These are phyloP conservation scores for Psilocybe mexicana DNA, from an alignment of 1,284 basidiomycete genomes.

Conservation along the genomic window DNA sequence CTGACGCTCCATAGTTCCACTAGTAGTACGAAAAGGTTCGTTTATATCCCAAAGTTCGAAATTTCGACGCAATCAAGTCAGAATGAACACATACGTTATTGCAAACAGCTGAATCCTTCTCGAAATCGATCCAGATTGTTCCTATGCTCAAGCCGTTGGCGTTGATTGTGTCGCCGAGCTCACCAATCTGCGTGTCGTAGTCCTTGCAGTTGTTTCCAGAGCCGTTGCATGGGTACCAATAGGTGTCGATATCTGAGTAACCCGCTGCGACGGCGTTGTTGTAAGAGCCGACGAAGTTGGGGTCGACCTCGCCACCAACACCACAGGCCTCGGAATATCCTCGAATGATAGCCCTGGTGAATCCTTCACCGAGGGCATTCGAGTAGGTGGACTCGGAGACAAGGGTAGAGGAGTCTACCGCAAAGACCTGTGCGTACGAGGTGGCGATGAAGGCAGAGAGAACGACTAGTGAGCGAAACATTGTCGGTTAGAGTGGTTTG, in stretches of 20 bases:
- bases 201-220: slow-evolving; percentile 25
- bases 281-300: slow-evolving; percentile 27
- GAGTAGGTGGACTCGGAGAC: slow-evolving; percentile 22
- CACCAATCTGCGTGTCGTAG: slow-evolving; percentile 23
- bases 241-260: slow-evolving; percentile 26
- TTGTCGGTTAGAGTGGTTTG: not conserved
- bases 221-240: slow-evolving; percentile 29
- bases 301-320: slow-evolving; percentile 26
- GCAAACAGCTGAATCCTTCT: slow-evolving; percentile 24
- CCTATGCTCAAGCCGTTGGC: slow-evolving; percentile 26
- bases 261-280: slow-evolving; percentile 27
- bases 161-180: slow-evolving; percentile 21
- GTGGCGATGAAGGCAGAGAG: slow-evolving; percentile 15
- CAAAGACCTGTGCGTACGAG: slow-evolving; percentile 21
- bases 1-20: no score
- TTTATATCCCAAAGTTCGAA: no score
- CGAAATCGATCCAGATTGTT: slow-evolving; percentile 27
- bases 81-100: slow-evolving; percentile 19
- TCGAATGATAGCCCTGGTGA: slow-evolving; percentile 28
- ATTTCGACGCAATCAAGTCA: no score
- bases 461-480: slow-evolving; percentile 15
- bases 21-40: no score
- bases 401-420: slow-evolving; percentile 25
- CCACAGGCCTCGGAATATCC: slow-evolving; percentile 26
- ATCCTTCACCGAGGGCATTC: slow-evolving; percentile 24